Conservation (phyloP, 2,329 filamentous ascomycete species). For the Malbranchea cinnamomea region DNA sequence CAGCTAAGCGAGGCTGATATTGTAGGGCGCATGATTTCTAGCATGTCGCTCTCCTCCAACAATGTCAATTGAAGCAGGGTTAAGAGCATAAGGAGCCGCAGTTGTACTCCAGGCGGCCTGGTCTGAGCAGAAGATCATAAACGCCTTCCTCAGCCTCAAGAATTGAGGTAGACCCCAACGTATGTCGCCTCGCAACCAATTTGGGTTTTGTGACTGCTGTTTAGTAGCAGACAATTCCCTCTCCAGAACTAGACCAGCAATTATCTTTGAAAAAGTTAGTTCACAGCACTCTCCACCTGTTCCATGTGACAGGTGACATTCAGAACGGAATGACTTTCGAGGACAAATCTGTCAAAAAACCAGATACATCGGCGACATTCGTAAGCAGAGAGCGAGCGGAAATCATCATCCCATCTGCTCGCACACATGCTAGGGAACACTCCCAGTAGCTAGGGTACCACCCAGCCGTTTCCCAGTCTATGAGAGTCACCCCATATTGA, state of each 20-base stretch:
- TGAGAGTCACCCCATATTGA: slow-evolving; percentile 16
- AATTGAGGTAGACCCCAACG: too few species aligned
- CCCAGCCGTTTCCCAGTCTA: slow-evolving; percentile 27
- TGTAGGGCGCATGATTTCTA: too few species aligned
- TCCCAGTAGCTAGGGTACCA: slow-evolving; percentile 29
- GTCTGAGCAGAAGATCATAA: slow-evolving; percentile 1
- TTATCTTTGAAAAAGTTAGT: slow-evolving; percentile 2
- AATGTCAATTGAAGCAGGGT: too few species aligned
- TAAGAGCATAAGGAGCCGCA: too few species aligned
- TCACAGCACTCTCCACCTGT: slow-evolving; percentile 7
- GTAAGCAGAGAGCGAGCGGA: slow-evolving; percentile 3
- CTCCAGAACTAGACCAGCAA: neutral
- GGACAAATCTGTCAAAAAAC: slow-evolving; percentile 4
- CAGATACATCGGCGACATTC: slow-evolving; percentile 4
- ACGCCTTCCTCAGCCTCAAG: slow-evolving; percentile 1
- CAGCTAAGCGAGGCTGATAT: too few species aligned
- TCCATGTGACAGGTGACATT: slow-evolving; percentile 20
- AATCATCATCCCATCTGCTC: slow-evolving; percentile 21
- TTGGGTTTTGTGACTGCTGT: neutral
- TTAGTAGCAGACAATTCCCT: slow-evolving; percentile 1
- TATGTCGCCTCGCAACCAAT: too few species aligned
- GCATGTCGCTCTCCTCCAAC: too few species aligned
- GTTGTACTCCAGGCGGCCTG: too few species aligned
- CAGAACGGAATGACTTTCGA: slow-evolving; percentile 16
- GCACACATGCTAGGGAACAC: slow-evolving; percentile 21